Conservation (phyloP, 2,329 filamentous ascomycete genomes). For the Botrytis tulipae region DNA sequence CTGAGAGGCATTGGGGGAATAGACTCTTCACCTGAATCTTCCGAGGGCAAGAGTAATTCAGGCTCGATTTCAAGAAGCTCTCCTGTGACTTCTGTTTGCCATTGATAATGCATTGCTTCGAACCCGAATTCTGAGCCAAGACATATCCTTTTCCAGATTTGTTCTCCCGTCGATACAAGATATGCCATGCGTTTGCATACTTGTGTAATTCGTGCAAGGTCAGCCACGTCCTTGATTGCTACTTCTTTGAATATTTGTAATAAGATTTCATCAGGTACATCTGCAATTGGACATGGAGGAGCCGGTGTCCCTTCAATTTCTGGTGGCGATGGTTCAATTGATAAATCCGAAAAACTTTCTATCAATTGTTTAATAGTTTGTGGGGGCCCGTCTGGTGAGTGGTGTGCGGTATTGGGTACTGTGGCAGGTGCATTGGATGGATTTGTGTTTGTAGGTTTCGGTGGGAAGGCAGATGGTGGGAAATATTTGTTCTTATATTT, state of each 20-base stretch:
- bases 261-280: slow-evolving; percentile 80
- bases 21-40: slow-evolving; percentile 17
- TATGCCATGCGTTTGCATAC: slow-evolving; percentile 89
- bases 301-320: slow-evolving; percentile 67
- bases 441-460: slow-evolving; percentile 41
- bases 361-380: slow-evolving; percentile 68
- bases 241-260: slow-evolving; percentile 73
- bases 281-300: slow-evolving; percentile 77
- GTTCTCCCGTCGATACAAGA: slow-evolving; percentile 78
- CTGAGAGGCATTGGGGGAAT: neutral
- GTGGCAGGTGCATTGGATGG: slow-evolving; percentile 51
- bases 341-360: slow-evolving; percentile 66
- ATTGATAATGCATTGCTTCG: slow-evolving; percentile 77
- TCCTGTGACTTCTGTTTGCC: slow-evolving; percentile 60
- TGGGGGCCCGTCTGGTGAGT: slow-evolving; percentile 54
- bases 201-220: slow-evolving; percentile 70
- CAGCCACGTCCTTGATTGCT: slow-evolving; percentile 71
- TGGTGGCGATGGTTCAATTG: slow-evolving; percentile 66
- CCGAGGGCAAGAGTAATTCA: neutral
- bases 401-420: slow-evolving; percentile 54
- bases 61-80: slow-evolving; percentile 45
- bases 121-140: slow-evolving; percentile 74
- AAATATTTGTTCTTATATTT: slow-evolving; percentile 91
- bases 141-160: slow-evolving; percentile 79
- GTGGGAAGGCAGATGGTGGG: slow-evolving; percentile 56